Evolutionary conservation across 164 flowering plant species (phyloP).

Genomic region (Vitis rotundifolia): DNA sequence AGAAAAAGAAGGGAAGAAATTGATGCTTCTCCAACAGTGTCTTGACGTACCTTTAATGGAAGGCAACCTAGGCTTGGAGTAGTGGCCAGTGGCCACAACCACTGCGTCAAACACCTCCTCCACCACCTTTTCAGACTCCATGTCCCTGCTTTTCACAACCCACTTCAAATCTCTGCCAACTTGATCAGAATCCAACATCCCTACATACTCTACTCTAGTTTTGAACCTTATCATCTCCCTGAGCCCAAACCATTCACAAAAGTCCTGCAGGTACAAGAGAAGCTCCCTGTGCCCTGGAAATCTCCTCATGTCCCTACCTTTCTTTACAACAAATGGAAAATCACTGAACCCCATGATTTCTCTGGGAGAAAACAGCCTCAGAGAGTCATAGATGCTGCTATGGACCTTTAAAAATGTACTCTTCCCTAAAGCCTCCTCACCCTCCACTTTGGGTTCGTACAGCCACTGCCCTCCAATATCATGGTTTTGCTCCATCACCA

Average conservation of each 20-base stretch:
- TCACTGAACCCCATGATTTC: slow-evolving; percentile 90
- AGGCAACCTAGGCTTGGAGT: slow-evolving; percentile 82
- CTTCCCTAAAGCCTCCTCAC: slow-evolving; percentile 53
- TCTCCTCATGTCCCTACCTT: slow-evolving; percentile 77
- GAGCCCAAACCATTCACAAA: slow-evolving; percentile 64
- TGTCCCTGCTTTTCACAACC: slow-evolving; percentile 60
- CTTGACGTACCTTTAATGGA: slow-evolving; percentile 61
- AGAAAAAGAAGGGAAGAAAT: background rate
- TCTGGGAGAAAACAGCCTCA: slow-evolving; percentile 72
- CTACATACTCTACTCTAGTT: slow-evolving; percentile 72
- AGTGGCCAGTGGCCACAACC: slow-evolving; percentile 90
- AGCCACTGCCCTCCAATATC: slow-evolving; percentile 96
- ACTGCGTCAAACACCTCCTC: slow-evolving; percentile 92
- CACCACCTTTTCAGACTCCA: slow-evolving; percentile 28
- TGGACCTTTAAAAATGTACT: slow-evolving; percentile 43
- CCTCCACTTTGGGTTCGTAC: slow-evolving; percentile 55
- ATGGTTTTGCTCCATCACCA: slow-evolving; percentile 75
- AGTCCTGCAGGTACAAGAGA: slow-evolving; percentile 60
- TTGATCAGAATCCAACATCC: slow-evolving; percentile 47
- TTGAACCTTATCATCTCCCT: slow-evolving; percentile 76
- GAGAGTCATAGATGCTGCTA: slow-evolving; percentile 75
- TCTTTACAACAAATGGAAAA: slow-evolving; percentile 67
- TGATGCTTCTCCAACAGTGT: background rate
- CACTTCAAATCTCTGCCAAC: slow-evolving; percentile 56
- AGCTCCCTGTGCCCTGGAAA: slow-evolving; percentile 87